Base-by-base conservation (phyloP, 768 basidiomycete genomes). In the Boletus subcaerulescens region DNA sequence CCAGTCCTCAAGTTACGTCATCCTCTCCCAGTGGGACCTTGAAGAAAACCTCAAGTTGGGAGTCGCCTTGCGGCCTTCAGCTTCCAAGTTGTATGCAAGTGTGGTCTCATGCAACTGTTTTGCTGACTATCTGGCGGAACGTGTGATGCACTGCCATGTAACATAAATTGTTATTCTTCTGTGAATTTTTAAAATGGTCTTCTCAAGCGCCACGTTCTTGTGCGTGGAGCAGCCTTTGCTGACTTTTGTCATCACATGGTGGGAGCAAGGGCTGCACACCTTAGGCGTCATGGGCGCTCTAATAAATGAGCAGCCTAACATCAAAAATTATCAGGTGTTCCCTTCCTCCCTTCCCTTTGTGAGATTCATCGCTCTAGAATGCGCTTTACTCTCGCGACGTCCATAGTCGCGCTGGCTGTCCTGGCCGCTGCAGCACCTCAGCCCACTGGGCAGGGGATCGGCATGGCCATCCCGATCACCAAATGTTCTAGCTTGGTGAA, bases 361-460 rank as follows among this genome's bases (percentile, higher is more conserved):
- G 6, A 14, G 5, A 13, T 4, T 14, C 12, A 35, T 14, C 14
- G 4, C 3, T 35, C 29, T 33, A 39, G 29, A 26, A 64, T 64
- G 62, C 58, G 39, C 31, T 46, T 55, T 9, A 6, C 40, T 26
- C 40, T 57, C 15, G 46, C 50, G 10, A 50, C 52, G 2, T 56
- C 52, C 17, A 32, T 59, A 3, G 38, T 43, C 26, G 48, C 53
- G 9, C 18, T 62, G n/a, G 48, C 31, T 6, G 43, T 52, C 15
- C 42, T 55, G 33, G 48, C 43, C 35, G 42, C 48, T n/a, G 62
- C 60, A 3, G 60, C 51, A 18, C 58, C 60, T 17, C 45, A 24
- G 18, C 53, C 40, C 8, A 2, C 26, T 18, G 15, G 12, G 31
- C 38, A 20, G n/a, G 35, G 33, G 12, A 20, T 17, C 13, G 50